Evolutionary conservation across 257 asterid genomes (phyloP), one percentile per base, ranked within the genome.

Genomic region (Primulina eburnea): DNA sequence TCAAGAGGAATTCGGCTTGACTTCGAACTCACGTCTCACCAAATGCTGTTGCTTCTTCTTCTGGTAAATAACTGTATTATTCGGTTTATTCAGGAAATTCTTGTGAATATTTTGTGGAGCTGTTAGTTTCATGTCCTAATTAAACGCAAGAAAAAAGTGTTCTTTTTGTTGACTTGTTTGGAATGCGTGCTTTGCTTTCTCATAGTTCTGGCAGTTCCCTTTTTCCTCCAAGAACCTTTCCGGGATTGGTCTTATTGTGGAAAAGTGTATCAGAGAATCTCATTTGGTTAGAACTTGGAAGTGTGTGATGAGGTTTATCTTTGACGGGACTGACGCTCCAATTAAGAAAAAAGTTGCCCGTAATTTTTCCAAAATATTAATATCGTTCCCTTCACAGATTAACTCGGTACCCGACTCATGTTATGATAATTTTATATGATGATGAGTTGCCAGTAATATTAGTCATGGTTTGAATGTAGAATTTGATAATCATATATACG

Each of bases 11-110:
- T 64, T 38, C 71, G 30, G 30, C 4, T 40, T 64, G 47, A 35
- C 5, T 70, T 47, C 77, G 21, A 77, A 56, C 29, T 60, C 73
- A 53, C 60, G 75, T 80, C 73, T 70, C 82, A 37, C 69, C 75
- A 62, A 86, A 32, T 64, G 84, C 84, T 66, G 82, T 81, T 64
- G 82, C 82, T 69, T 72, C 90, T 66, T 78, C 84, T 73, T 68
- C 90, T 32, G 96, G 97, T 87, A 75, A 76, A 67, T 6, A 17
- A 64, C 7, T 1, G 14, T 17, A 24, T 33, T 64, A 6, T n/a
- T 55, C 47, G 60, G 30, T 6, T 57, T 73, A n/a, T 10, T 60
- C 28, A 11, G 20, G 47, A 67, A 28, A 74, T 62, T 62, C 60
- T 52, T 60, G 55, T 68, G 60, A 7, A 50, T 52, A 40, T 67